Evolutionary conservation across 23 red algal species (phyloP).

Genomic region (Rhodosorus marinus): DNA sequence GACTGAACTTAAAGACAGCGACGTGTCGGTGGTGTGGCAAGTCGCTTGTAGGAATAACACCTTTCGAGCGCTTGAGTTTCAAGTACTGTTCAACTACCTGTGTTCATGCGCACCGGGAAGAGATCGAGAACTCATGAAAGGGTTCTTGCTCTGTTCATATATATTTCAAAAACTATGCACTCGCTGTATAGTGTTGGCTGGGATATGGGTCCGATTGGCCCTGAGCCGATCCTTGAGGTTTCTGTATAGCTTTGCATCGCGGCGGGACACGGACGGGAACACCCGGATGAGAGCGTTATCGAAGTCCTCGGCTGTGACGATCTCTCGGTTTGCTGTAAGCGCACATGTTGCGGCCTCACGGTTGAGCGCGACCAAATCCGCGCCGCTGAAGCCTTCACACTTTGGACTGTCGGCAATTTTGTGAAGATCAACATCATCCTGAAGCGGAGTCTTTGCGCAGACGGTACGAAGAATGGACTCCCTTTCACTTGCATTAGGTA

Average conservation of each 20-base stretch:
- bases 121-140: no score
- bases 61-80: no score
- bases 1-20: no score
- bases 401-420: constrained; percentile 3
- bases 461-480: constrained; percentile 47
- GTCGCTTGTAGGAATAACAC: no score
- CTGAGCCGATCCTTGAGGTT: constrained; percentile 24
- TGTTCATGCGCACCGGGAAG: no score
- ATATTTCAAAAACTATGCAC: no score
- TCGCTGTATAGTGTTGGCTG: no score
- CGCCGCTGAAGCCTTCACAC: constrained; percentile 54
- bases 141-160: no score
- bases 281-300: constrained; percentile 33
- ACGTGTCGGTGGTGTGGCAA: no score
- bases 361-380: constrained; percentile 61
- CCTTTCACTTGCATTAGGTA: constrained; percentile 38
- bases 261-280: constrained; percentile 41
- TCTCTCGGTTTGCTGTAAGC: constrained; percentile 9
- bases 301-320: constrained; percentile 21
- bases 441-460: constrained; percentile 16
- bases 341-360: constrained; percentile 30
- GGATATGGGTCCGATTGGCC: background rate
- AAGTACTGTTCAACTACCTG: no score
- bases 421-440: constrained; percentile 14
- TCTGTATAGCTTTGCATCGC: constrained; percentile 40